Base-by-base conservation (phyloP, 2,329 filamentous ascomycete genomes). In the Penicillium palitans region DNA sequence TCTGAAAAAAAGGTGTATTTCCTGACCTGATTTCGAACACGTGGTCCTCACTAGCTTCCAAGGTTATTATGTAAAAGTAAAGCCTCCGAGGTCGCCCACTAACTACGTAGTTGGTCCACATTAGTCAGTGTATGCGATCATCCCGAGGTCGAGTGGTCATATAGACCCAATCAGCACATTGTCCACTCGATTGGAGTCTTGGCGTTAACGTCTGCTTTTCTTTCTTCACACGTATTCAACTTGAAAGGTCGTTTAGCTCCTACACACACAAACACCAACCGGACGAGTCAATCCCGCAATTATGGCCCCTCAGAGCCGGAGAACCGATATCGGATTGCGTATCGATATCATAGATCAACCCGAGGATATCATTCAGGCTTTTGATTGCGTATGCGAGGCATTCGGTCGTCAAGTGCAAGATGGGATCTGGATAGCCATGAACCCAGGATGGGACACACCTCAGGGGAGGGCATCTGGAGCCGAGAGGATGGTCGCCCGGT, bases 361-460 rank as follows among this genome's bases (percentile, higher is more conserved):
- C 2, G 44, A 54, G 12, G 60, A 62, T 45, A 35, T 62, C 3
- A 46, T 49, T 17, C 45, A 52, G 24, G 52, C 51, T 3, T 61
- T 62, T 19, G 21, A 61, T 3, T 55, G 58, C 17, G 48, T 58
- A 2, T 49, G 51, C 35, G 54, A 60, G 9, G 63, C 65, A 24
- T 86, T 86, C 59, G 84, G 82, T 25, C 67, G 67, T 17, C 84
- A 86, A 65, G 74, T 74, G 13, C 70, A 71, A 29, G 84, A 87
- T 66, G 75, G 73, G 7, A 69, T 85, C 52, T 86, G 81, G 80
- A 75, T 72, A 1, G 71, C 73, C 59, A 75, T 81, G 71, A 83
- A 83, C 58, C 83, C 83, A 0, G 80, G 75, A 19, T 86, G 83
- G 83, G 78, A 85, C 37, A 83, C 80, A 0, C 72, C 78, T 6